Percentiles rank a stretch among this genome's conserved stretches.
Evolutionary conservation across 345 rosid species (phyloP).

Genomic region (Stellera chamaejasme): DNA sequence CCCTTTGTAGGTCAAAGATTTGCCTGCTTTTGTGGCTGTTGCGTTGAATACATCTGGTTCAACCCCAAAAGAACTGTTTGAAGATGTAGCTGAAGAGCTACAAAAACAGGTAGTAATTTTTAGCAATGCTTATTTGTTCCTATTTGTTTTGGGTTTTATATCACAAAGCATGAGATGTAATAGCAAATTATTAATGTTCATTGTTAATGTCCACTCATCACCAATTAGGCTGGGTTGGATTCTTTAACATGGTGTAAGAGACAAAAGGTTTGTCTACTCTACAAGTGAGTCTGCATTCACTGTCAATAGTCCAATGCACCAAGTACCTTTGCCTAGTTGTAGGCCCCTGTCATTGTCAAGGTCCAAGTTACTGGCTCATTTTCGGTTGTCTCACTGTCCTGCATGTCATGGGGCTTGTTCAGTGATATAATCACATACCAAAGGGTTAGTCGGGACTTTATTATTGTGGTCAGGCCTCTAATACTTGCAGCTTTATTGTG

Average conservation of each 20-base stretch:
- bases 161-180: constrained; percentile 6
- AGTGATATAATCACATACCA: neutral
- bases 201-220: too few species aligned
- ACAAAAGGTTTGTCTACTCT: neutral
- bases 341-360: too few species aligned
- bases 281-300: neutral
- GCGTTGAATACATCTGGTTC: constrained; percentile 81
- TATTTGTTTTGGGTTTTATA: constrained; percentile 11
- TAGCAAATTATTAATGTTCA: neutral
- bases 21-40: constrained; percentile 59
- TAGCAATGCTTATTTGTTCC: neutral
- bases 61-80: constrained; percentile 87
- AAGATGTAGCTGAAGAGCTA: constrained; percentile 80
- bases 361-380: too few species aligned
- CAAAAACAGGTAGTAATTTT: constrained; percentile 58
- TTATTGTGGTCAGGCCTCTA: neutral
- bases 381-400: too few species aligned
- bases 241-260: too few species aligned
- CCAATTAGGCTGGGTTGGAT: too few species aligned
- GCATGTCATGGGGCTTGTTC: neutral
- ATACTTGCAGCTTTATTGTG: neutral
- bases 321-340: too few species aligned
- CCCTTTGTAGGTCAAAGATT: constrained; percentile 61
- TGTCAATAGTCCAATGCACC: neutral
- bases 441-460: neutral